Base-by-base conservation (phyloP, 2,329 filamentous ascomycete species). In the Epichloe sibirici region DNA sequence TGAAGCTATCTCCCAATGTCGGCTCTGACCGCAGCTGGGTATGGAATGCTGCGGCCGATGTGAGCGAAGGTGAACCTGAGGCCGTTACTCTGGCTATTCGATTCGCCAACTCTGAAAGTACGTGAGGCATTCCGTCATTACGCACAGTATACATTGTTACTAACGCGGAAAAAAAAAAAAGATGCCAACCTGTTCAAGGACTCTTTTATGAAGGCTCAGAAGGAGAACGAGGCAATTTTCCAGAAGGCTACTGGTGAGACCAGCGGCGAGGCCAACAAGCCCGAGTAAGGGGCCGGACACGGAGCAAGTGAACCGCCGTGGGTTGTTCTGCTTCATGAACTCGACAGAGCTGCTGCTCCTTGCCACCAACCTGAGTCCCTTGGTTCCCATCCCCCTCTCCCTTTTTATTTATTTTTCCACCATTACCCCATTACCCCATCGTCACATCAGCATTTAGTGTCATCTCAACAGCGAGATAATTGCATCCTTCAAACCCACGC, bases 21-120 rank as follows among this genome's bases (percentile, higher is more conserved):
- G 93, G 93, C 65, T 95, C 88, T 65, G 93, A 98, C 77, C 87
- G 93, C 71, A 94, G 87, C 76, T 98, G 93, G 93, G 93, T 98
- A 61, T 98, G 93, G 93, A 97, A 95, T 67, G 91, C 90, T 55
- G 86, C 90, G 54, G 93, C 93, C 60, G 93, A 98, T 78, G 91
- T 97, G 63, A 95, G 89, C 66, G 93, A 98, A 79, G 93, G 93
- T 57, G 91, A 96, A 76, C 87, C 93, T 58, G 93, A 98, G 79
- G 89, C 90, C 52, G 85, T 90, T 66, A 98, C 93, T 52, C 80
- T 98, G 65, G 93, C 93, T 59, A 97, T 98, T 64, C 90, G 93
- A 62, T 96, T 98, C 66, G 91, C 86, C 74, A 98, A 97, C 79
- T 85, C 88, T 61, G 93, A 98, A 69, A 97, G 90, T 95, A 79